Evolutionary conservation across 176 grass and related monocot species (phyloP), one percentile per base, ranked within the genome.

Genomic region (Musa troglodytarum): DNA sequence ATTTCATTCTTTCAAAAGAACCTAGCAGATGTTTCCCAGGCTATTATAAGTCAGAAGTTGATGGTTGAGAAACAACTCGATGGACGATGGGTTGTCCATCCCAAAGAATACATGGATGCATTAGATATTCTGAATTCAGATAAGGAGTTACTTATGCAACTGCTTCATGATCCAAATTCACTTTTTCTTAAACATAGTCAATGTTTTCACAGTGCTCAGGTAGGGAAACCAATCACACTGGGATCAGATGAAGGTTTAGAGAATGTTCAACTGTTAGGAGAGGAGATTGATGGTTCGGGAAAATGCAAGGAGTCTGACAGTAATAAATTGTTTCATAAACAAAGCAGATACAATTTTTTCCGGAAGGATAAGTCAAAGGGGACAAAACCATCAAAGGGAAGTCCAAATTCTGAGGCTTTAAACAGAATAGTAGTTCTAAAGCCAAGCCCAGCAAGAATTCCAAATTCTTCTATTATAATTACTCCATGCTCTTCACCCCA

Each of bases 401-500:
- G 50, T 8, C 58, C 55, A n/a, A 70, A 58, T 82, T 78, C 81
- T 71, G 80, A 81, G 53, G 34, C 78, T 70, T 71, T 82, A 59
- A 99, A 85, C 80, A 95, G 87, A 84, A 99, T 95, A 81, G 91
- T 99, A 76, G 86, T 95, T 88, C 86, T 99, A 68, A 99, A 83
- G 73, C 91, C 91, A 71, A 89, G 76, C 72, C 76, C 78, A 86
- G 61, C 65, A 79, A 88, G 83, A 83, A 63, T 28, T 74, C 76
- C 86, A 62, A 84, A 50, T 82, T 66, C 50, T 78, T 52, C 86
- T 74, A 67, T 71, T 16, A 78, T 72, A 59, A 77, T 54, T 52
- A 86, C 50, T 82, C 53, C 78, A 86, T 87, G 63, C 76, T 85
- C 72, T 59, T 87, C 74, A 59, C 53, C 80, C 76, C 80, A 87